A percentile compares a stretch with the other conserved stretches of the same genome.
Evolutionary conservation across 306 rosid genomes (phyloP).

Genomic region (Vigna trinervia): DNA sequence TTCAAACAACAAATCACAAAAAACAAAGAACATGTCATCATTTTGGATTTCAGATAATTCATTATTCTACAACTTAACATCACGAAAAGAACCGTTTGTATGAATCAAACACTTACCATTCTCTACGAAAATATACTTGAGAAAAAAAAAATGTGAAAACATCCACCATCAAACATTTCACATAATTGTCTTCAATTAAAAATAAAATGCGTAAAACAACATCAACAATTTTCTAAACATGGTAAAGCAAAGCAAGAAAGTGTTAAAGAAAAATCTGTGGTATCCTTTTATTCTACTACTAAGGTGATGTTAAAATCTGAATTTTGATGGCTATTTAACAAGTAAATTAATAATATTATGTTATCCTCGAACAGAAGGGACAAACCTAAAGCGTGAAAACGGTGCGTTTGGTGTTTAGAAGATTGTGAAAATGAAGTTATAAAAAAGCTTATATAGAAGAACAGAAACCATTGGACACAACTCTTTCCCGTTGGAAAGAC

Average conservation of each 20-base stretch:
- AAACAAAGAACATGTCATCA: background rate
- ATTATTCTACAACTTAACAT: background rate
- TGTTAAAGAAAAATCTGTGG: background rate
- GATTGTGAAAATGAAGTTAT: too few relatives aligned
- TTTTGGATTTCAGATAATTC: background rate
- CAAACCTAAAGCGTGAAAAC: too few relatives aligned
- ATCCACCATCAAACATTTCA: background rate
- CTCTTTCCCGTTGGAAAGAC: too few relatives aligned
- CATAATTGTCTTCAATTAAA: background rate
- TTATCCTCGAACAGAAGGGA: background rate
- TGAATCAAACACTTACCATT: background rate
- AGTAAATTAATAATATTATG: background rate
- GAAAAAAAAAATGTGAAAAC: background rate
- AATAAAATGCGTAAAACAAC: background rate
- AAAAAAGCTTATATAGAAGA: too few relatives aligned
- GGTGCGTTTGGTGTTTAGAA: too few relatives aligned
- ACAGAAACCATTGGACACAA: too few relatives aligned
- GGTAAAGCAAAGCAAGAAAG: background rate
- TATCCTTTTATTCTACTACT: background rate
- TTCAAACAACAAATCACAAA: background rate
- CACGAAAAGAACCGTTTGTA: background rate
- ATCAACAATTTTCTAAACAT: background rate
- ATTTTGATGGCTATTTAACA: background rate
- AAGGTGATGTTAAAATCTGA: background rate
- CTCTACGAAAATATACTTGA: background rate